phyloP scores from a whole-genome alignment of 1,284 basidiomycete genomes.

The Melampsora americana region DNA sequence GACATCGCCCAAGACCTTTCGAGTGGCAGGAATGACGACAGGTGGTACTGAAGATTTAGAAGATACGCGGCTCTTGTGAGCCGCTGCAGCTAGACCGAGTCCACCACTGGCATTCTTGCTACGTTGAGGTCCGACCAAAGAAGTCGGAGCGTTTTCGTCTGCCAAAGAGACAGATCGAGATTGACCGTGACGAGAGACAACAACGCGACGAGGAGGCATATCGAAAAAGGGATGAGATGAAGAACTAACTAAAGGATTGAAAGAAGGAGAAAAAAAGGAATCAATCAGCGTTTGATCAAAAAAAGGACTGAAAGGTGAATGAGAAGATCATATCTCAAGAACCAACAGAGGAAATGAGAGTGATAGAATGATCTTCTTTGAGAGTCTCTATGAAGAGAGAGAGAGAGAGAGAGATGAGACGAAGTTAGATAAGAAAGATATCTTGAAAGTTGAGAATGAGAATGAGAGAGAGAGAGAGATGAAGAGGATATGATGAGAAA shows the following conservation, averaged over 20 bases:
- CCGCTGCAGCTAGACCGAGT: constrained; percentile 4
- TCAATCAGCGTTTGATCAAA: background rate
- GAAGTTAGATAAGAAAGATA: background rate
- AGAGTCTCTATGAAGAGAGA: background rate
- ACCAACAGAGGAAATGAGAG: background rate
- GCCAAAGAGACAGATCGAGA: constrained; percentile 36
- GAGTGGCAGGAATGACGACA: background rate
- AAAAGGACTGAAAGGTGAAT: background rate
- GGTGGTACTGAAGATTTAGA: constrained; percentile 12
- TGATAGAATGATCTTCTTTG: background rate
- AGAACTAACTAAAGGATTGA: background rate
- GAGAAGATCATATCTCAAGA: constrained; percentile 13
- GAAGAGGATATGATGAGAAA: background rate
- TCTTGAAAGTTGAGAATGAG: constrained; percentile 10
- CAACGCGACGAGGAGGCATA: constrained; percentile 36
- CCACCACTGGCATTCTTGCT: constrained; percentile 12
- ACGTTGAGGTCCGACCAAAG: constrained; percentile 37
- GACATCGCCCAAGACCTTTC: constrained; percentile 47
- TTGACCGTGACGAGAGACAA: constrained; percentile 21
- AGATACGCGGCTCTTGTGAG: background rate
- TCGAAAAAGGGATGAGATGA: background rate
- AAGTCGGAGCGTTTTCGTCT: constrained; percentile 36
- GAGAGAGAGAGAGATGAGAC: background rate
- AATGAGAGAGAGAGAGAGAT: too few relatives aligned
- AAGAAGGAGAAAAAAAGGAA: too few relatives aligned